Evolutionary conservation across 495 filamentous ascomycete genomes (phyloP).

Genomic region (Cercophora sp.): DNA sequence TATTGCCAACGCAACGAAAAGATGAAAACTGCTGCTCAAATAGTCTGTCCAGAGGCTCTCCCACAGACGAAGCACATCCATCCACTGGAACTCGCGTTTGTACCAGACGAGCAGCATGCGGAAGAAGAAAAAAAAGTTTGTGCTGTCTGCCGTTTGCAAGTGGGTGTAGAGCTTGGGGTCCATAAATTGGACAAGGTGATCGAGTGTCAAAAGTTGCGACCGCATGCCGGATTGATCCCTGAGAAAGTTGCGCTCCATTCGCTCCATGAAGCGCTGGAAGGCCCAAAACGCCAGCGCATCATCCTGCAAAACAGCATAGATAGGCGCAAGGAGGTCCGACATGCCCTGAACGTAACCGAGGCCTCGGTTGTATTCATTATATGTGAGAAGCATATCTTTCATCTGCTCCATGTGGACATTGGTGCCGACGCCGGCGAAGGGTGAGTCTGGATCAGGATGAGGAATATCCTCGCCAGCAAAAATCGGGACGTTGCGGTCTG

Average conservation of each 20-base stretch:
- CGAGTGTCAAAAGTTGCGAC: slow-evolving; percentile 79
- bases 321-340: slow-evolving; percentile 92
- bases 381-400: slow-evolving; percentile 98
- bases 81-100: slow-evolving; percentile 92
- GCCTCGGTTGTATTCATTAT: slow-evolving; percentile 93
- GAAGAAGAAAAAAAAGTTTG: slow-evolving; percentile 99
- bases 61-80: slow-evolving; percentile 83
- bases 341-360: slow-evolving; percentile 98
- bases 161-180: slow-evolving; percentile 92
- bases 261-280: slow-evolving; percentile 92
- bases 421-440: slow-evolving; percentile 84
- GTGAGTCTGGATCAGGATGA: slow-evolving; percentile 96
- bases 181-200: slow-evolving; percentile 93
- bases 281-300: slow-evolving; percentile 96
- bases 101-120: slow-evolving; percentile 98
- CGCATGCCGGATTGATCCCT: slow-evolving; percentile 96
- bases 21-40: slow-evolving; percentile 79
- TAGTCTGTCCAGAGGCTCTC: slow-evolving; percentile 95
- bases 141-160: slow-evolving; percentile 82
- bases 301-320: slow-evolving; percentile 96
- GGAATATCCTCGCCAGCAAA: slow-evolving; percentile 96
- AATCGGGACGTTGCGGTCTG: slow-evolving; percentile 85
- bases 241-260: slow-evolving; percentile 97
- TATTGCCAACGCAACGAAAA: slow-evolving; percentile 91
- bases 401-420: slow-evolving; percentile 98